Base-by-base conservation (phyloP, 2,329 filamentous ascomycete genomes). In the Phoma sp. region DNA sequence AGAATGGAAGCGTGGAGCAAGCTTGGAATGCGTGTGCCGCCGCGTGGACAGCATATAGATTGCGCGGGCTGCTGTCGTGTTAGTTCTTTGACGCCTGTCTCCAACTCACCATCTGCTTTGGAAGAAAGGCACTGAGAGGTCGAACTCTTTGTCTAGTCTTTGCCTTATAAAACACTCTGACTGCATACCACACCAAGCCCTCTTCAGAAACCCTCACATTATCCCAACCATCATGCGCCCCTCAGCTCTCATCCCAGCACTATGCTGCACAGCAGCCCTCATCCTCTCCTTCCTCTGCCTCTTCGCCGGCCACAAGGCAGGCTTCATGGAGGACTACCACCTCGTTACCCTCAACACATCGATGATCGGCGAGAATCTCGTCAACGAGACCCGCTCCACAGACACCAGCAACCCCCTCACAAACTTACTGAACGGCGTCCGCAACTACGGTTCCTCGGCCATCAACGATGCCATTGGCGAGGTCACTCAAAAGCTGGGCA, bases 301-400 rank as follows among this genome's bases (percentile, higher is more conserved):
- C 54, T 86, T 86, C 61, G 85, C 86, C 1, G 86, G 86, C 33
- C 78, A 80, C 33, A 84, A 82, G 62, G 76, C 74, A 46, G 76
- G 75, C 13, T 81, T 86, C 61, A 79, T 88, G 71, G 79, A 86
- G 57, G 75, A 81, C 48, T 84, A 82, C 55, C 75, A 83, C 53
- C 74, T 88, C 29, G 66, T 88, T 33, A 85, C 82, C 4, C 77
- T 87, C 60, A 86, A 86, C 71, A 83, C 81, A 22, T 84, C 83
- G 3, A 79, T 78, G 36, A 73, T 86, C 27, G 83, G 84, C 47
- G 73, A 74, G 48, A 72, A 67, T 41, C 47, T 75, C 68, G 44
- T 74, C 48, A 57, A 65, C 44, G 60, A 73, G 11, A 72, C 69
- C 36, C 52, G 66, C 40, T 61, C 40, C 54, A 45, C 52, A 7